Evolutionary conservation across 2,329 filamentous ascomycete genomes (phyloP), one percentile per base, ranked within the genome.

Genomic region (Clonostachys rhizophaga): DNA sequence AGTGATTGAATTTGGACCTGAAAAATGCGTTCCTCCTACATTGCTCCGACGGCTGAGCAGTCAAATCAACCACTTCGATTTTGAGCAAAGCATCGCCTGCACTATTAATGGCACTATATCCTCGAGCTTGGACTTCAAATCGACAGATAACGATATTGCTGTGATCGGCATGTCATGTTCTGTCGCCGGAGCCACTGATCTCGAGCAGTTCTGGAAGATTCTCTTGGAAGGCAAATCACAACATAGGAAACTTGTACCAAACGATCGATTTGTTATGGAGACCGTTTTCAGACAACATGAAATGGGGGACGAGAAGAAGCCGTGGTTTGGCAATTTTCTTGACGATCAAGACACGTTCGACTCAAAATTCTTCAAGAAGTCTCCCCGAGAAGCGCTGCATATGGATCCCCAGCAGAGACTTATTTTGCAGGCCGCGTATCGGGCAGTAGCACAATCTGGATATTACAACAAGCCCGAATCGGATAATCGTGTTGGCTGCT

Each of bases 321-420:
- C 49, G 34, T 53, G 50, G 50, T 55, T 44, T 24, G 59, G 54
- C 1, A 61, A 58, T 43, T 57, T 60, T 30, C 46, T 60, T 13
- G 42, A 55, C 7, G 48, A 54, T 12, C 37, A 44, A 8, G 55
- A 57, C 30, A 45, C 48, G 3, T 70, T 70, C 45, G 70, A 74
- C 50, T 55, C 66, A 24, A 50, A 55, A 2, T 74, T 73, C 58
- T 74, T 74, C 58, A 60, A 62, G 33, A 65, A 64, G n/a, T 62
- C 53, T 13, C 53, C 63, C 6, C 59, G 61, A 5, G 68, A 71
- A 57, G 59, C 57, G 14, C 55, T 55, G 12, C 53, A 63, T 6
- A 67, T 65, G 53, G 69, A 72, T 49, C 69, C 69, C 10, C 65
- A 70, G 48, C 66, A 69, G 37, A 58, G 69, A 7, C 48, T 64